phyloP scores from a whole-genome alignment of 1,284 basidiomycete species.

The Cystobasidium slooffiae region DNA sequence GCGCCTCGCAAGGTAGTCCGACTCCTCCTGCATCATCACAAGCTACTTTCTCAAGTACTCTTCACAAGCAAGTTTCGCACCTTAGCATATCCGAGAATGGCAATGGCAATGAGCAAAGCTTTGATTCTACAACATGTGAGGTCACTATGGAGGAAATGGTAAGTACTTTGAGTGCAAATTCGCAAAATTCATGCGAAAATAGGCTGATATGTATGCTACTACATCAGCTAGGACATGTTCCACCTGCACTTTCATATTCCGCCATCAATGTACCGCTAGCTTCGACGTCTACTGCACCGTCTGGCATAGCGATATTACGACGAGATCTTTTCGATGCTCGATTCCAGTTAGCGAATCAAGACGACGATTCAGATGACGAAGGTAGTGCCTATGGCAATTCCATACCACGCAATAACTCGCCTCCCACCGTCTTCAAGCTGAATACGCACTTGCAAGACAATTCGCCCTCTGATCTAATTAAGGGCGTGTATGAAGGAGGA shows the following conservation, averaged over 20 bases:
- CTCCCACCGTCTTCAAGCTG: conserved; percentile 6
- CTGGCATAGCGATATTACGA: conserved; percentile 64
- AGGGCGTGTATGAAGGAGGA: conserved; percentile 92
- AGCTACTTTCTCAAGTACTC: not conserved
- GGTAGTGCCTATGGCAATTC: conserved; percentile 48
- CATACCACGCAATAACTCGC: conserved; percentile 61
- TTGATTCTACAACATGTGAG: not conserved
- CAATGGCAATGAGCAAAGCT: not conserved
- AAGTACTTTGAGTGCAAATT: not conserved
- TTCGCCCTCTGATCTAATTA: conserved; percentile 70
- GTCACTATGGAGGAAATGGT: conserved; percentile 30
- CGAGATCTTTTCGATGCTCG: conserved; percentile 92
- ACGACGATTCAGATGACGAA: conserved; percentile 50
- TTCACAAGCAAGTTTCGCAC: conserved; percentile 4
- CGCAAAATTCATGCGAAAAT: not conserved
- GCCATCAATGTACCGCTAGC: conserved; percentile 49
- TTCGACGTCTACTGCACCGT: not conserved
- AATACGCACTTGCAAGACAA: conserved; percentile 62
- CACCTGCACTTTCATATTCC: conserved; percentile 55
- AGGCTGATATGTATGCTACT: not conserved
- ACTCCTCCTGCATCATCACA: conserved; percentile 14
- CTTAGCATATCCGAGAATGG: not conserved
- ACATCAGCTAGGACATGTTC: conserved; percentile 51
- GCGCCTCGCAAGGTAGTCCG: not conserved
- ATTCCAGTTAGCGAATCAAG: conserved; percentile 77